phyloP scores from a whole-genome alignment of 169 alveolate species.

The Plasmodium yoelii region DNA sequence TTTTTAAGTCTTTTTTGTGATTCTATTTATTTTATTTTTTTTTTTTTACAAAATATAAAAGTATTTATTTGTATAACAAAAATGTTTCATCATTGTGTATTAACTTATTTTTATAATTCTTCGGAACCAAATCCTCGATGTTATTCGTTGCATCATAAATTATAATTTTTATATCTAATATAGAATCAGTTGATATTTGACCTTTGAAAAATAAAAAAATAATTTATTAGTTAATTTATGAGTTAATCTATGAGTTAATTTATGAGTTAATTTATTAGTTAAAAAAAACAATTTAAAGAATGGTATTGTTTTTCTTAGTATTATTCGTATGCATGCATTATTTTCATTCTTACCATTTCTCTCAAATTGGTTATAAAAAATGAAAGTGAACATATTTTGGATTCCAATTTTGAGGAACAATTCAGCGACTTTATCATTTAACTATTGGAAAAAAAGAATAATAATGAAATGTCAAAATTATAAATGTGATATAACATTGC shows the following conservation, averaged over 20 bases:
- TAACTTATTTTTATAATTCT: background rate
- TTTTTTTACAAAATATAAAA: background rate
- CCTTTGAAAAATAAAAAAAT: background rate
- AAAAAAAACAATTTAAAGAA: background rate
- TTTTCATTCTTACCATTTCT: background rate
- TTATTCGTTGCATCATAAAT: constrained; percentile 17
- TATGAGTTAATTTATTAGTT: background rate
- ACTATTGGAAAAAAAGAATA: constrained; percentile 2
- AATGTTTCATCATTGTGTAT: constrained; percentile 11
- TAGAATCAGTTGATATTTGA: background rate
- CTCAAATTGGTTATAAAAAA: constrained; percentile 9
- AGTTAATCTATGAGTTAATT: background rate
- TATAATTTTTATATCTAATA: constrained; percentile 44
- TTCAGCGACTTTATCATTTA: constrained; percentile 21
- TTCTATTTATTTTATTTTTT: background rate
- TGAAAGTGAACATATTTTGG: constrained; percentile 13
- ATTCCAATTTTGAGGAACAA: constrained; percentile 26
- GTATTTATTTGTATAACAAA: constrained; percentile 4
- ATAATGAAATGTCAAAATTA: background rate
- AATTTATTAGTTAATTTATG: no score
- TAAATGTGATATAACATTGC: no score
- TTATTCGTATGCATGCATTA: no score
- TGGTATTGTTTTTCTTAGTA: background rate
- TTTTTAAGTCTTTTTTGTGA: background rate
- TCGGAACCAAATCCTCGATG: background rate